Evolutionary conservation across 192 early-diverging fungal genomes (phyloP).

Genomic region (Linnemannia elongata): DNA sequence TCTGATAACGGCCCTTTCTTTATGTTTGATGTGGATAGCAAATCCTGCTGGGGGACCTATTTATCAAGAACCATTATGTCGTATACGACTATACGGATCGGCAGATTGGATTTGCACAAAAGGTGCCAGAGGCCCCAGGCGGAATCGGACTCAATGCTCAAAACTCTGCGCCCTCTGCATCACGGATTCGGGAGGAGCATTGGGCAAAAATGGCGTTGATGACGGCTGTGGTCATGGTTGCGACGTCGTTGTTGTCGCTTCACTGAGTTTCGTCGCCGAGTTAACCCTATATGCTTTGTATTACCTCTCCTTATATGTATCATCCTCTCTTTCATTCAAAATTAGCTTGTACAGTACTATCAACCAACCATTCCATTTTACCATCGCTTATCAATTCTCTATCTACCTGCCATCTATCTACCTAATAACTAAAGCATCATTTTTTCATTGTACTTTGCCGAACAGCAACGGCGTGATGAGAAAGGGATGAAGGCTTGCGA

Average conservation of each 20-base stretch:
- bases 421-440: background rate
- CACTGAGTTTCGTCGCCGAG: background rate
- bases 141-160: constrained; percentile 50
- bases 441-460: background rate
- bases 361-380: background rate
- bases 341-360: background rate
- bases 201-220: background rate
- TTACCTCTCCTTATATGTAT: background rate
- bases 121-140: constrained; percentile 16
- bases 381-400: background rate
- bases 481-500: too few relatives aligned
- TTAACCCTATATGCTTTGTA: background rate
- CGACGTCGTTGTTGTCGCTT: background rate
- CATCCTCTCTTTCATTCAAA: background rate
- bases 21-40: constrained; percentile 9
- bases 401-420: background rate
- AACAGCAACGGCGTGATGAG: too few relatives aligned
- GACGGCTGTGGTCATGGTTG: background rate
- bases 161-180: background rate
- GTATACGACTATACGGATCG: constrained; percentile 37
- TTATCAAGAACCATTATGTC: constrained; percentile 56
- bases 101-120: constrained; percentile 43
- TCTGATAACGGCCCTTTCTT: background rate
- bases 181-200: background rate
- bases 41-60: constrained; percentile 49